Conservation (phyloP, 2,329 filamentous ascomycete species). For the Chaetomiaceae sp. region DNA sequence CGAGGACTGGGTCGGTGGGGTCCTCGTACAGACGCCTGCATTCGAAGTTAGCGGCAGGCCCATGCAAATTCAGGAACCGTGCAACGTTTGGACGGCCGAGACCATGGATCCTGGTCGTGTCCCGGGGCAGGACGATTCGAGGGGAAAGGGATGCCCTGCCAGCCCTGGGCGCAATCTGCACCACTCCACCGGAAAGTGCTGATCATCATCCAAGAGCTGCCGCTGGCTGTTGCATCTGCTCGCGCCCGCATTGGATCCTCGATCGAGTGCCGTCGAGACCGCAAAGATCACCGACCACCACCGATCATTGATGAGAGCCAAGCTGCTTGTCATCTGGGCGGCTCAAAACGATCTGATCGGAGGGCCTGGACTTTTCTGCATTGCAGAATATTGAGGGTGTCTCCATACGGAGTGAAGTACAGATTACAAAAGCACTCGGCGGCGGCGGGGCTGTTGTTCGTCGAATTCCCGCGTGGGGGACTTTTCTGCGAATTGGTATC, state of each 20-base stretch:
- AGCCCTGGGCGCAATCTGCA: conserved; percentile 11
- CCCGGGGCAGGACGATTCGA: not conserved
- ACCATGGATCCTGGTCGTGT: not conserved
- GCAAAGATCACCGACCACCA: no score
- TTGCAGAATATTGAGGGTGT: no score
- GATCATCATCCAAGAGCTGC: conserved; percentile 14
- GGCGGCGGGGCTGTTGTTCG: no score
- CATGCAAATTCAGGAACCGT: conserved; percentile 14
- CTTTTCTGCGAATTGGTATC: no score
- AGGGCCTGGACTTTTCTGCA: no score
- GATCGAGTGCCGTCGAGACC: conserved; percentile 1
- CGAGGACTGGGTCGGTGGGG: not conserved
- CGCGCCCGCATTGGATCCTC: not conserved
- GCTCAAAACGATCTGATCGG: no score
- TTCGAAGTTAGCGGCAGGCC: not conserved
- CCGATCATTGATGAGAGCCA: no score
- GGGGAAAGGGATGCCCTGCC: conserved; percentile 1
- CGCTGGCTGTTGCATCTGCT: not conserved
- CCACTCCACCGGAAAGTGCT: conserved; percentile 4
- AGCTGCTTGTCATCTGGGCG: no score
- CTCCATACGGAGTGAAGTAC: no score
- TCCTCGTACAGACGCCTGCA: conserved; percentile 18
- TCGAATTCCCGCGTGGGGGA: no score
- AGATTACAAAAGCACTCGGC: no score
- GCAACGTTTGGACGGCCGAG: conserved; percentile 8